phyloP scores from a whole-genome alignment of 1,284 basidiomycete genomes.

The Ustilago xerochloae region DNA sequence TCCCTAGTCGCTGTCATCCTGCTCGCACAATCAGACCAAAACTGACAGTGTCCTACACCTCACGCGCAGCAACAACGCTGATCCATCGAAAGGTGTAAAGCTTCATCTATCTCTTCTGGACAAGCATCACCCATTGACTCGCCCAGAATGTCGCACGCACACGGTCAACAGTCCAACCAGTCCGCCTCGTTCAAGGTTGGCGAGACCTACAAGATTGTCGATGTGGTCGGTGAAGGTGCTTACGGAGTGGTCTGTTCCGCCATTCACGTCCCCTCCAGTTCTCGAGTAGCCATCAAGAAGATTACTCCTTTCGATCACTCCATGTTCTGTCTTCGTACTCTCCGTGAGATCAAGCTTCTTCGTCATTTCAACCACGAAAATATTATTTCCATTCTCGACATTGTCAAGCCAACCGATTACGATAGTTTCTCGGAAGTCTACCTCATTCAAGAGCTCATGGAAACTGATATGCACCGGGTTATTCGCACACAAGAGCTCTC shows the following conservation, averaged over 20 bases:
- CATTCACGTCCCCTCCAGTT: conserved; percentile 65
- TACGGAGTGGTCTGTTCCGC: conserved; percentile 70
- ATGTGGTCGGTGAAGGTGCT: conserved; percentile 70
- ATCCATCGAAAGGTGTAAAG: too few relatives aligned
- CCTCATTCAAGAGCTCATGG: conserved; percentile 74
- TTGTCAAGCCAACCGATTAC: conserved; percentile 71
- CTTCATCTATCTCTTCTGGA: background rate
- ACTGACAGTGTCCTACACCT: background rate
- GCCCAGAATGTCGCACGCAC: conserved; percentile 33
- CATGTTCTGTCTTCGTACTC: conserved; percentile 67
- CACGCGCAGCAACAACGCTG: too few relatives aligned
- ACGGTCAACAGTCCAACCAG: conserved; percentile 36
- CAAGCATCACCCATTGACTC: background rate
- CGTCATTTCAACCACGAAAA: conserved; percentile 67
- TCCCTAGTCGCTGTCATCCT: too few relatives aligned
- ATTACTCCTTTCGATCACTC: conserved; percentile 67
- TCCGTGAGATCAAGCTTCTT: conserved; percentile 67
- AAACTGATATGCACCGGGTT: conserved; percentile 68
- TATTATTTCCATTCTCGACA: conserved; percentile 62
- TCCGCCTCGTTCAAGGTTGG: conserved; percentile 52
- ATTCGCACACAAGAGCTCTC: conserved; percentile 68
- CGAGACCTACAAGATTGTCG: conserved; percentile 66
- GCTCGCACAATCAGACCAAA: background rate
- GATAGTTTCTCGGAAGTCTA: conserved; percentile 95
- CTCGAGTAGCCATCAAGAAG: conserved; percentile 70